Conservation (phyloP, 2,329 filamentous ascomycete species). For the Arachnopeziza araneosa region DNA sequence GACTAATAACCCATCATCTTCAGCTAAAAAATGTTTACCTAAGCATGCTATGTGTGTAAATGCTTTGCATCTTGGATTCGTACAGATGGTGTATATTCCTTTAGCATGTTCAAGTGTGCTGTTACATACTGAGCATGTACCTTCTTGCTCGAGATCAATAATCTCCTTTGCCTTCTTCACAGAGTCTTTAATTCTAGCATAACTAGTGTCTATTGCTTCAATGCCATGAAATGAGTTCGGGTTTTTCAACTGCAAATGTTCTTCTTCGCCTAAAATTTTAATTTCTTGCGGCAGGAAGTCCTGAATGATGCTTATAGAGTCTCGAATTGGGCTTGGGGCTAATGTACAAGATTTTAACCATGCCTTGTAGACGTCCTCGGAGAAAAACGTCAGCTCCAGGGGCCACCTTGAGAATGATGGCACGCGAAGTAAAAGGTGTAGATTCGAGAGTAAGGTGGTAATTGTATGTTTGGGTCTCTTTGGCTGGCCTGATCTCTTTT, state of each 20-base stretch:
- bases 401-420: constrained; percentile 81
- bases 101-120: constrained; percentile 39
- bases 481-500: constrained; percentile 49
- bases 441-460: constrained; percentile 66
- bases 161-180: constrained; percentile 50
- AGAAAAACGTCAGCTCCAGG: constrained; percentile 73
- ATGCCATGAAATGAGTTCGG: constrained; percentile 40
- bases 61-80: constrained; percentile 46
- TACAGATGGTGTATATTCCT: constrained; percentile 53
- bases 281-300: constrained; percentile 19
- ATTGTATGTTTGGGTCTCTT: constrained; percentile 55
- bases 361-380: constrained; percentile 57
- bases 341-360: constrained; percentile 59
- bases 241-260: constrained; percentile 6
- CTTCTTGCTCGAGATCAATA: constrained; percentile 51
- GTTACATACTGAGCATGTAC: constrained; percentile 48
- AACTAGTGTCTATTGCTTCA: constrained; percentile 49
- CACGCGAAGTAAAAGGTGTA: constrained; percentile 75
- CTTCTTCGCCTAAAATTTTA: background rate
- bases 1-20: constrained; percentile 43
- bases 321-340: constrained; percentile 24
- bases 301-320: constrained; percentile 17
- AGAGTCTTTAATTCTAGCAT: constrained; percentile 46
- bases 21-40: constrained; percentile 45
- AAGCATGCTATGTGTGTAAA: constrained; percentile 58